Evolutionary conservation across 148 eudicot genomes (phyloP), one percentile per base, ranked within the genome.

Genomic region (Silene uniflora): DNA sequence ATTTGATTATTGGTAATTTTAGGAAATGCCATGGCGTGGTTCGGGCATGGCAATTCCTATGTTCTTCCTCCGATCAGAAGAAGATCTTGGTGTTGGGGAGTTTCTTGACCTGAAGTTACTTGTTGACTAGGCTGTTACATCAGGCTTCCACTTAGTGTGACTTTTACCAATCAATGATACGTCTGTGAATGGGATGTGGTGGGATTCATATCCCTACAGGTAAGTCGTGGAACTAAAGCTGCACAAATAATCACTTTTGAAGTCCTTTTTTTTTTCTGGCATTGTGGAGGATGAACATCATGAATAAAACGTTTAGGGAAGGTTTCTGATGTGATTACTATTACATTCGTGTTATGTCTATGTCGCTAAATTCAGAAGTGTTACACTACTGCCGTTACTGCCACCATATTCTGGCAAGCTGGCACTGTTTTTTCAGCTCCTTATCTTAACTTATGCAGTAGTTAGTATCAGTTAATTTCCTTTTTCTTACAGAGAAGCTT

Each of bases 131-230:
- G 83, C 97, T 72, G 97, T 89, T 76, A 77, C 82, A 16, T 90
- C 97, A 29, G 98, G 98, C 60, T 94, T 91, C 83, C 98, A 94
- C 85, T 84, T 94, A 75, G 93, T 94, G 80, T 97, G 91, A 88
- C 97, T 94, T 46, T 83, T 94, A 81, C 98, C 98, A 18, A 91
- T 94, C 75, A 91, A 94, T 77, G 98, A 94, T 83, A 94, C 98
- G 67, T 94, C 98, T 62, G 98, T 94, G 21, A 80, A 94, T 77
- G 68, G 77, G 79, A 94, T 90, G 97, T 94, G 98, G 98, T 94
- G 98, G 98, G 98, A 94, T 83, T 94, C 98, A 7, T 94, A 94
- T 75, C 98, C 98, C 4, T 94, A 94, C 87, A 94, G 98, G 98
- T 91, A 67, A 74, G 77, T n/a, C 73, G 52, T 80, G 44, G 16